Evolutionary conservation across 2,329 filamentous ascomycete genomes (phyloP).

Genomic region (Myriosclerotinia scirpicola): DNA sequence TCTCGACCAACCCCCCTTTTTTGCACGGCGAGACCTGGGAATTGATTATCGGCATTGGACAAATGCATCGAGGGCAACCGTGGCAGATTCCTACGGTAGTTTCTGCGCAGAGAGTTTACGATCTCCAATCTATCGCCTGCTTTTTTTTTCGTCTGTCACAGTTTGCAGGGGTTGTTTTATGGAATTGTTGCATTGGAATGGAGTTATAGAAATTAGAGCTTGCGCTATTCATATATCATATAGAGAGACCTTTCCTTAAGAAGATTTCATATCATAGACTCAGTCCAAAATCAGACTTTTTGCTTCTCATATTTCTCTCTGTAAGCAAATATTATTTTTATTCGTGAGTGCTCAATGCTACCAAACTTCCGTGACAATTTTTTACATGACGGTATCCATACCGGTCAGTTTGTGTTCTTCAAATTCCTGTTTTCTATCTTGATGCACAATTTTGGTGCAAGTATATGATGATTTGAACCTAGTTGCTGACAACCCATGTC

Average conservation of each 20-base stretch:
- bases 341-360: background rate
- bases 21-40: background rate
- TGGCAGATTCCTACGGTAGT: background rate
- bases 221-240: background rate
- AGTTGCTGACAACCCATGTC: background rate
- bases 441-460: background rate
- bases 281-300: background rate
- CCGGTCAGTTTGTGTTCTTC: no score
- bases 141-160: background rate
- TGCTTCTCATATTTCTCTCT: background rate
- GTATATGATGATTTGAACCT: background rate
- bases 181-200: background rate
- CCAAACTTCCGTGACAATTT: background rate
- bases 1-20: background rate
- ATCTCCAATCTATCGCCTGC: background rate
- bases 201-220: background rate
- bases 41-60: background rate
- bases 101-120: background rate
- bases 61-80: background rate
- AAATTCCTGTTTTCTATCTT: background rate
- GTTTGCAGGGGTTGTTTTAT: background rate
- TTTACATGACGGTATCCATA: background rate
- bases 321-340: background rate
- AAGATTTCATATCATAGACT: conserved; percentile 12
- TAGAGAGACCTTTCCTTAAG: background rate